A percentile compares a stretch with the other conserved stretches of the same genome.
Conservation (phyloP, 2,329 filamentous ascomycete species). For the Aspergillaceae sp. region DNA sequence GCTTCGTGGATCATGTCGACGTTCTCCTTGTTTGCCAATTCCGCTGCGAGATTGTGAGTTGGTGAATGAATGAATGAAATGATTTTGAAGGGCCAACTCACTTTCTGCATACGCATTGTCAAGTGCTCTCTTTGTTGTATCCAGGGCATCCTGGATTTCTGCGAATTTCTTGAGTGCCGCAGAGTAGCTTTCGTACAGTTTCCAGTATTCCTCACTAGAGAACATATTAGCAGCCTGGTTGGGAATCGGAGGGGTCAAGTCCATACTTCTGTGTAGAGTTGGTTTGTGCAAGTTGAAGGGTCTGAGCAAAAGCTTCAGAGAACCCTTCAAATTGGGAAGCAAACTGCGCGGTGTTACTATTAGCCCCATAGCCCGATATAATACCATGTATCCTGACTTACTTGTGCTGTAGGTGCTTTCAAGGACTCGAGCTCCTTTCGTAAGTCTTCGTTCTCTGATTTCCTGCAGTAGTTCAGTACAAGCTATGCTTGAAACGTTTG, state of each 20-base stretch:
- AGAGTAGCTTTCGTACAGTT: conserved; percentile 33
- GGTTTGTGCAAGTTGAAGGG: conserved; percentile 24
- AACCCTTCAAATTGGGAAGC: conserved; percentile 22
- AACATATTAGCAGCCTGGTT: conserved; percentile 9
- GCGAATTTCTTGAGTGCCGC: conserved; percentile 29
- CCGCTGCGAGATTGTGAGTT: conserved; percentile 22
- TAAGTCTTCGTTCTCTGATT: conserved; percentile 33
- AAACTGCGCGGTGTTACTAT: conserved; percentile 15
- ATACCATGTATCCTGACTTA: conserved; percentile 4
- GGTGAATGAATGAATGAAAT: not conserved
- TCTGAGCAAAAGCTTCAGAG: conserved; percentile 25
- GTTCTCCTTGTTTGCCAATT: conserved; percentile 30
- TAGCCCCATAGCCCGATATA: not conserved
- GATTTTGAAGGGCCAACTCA: conserved; percentile 14
- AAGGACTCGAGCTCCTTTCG: conserved; percentile 29
- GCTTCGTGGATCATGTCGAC: conserved; percentile 29
- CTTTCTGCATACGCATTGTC: conserved; percentile 28
- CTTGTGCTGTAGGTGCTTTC: conserved; percentile 17
- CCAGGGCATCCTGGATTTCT: conserved; percentile 29
- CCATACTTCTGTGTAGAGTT: conserved; percentile 30
- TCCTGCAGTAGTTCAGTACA: conserved; percentile 22
- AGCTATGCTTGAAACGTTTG: not conserved
- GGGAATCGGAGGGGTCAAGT: too few species aligned
- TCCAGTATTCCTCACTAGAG: conserved; percentile 32
- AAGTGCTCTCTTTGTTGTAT: conserved; percentile 28